Percentiles rank a stretch among this genome's conserved stretches.
phyloP scores from a whole-genome alignment of 768 basidiomycete species.

The Lactarius sp. region DNA sequence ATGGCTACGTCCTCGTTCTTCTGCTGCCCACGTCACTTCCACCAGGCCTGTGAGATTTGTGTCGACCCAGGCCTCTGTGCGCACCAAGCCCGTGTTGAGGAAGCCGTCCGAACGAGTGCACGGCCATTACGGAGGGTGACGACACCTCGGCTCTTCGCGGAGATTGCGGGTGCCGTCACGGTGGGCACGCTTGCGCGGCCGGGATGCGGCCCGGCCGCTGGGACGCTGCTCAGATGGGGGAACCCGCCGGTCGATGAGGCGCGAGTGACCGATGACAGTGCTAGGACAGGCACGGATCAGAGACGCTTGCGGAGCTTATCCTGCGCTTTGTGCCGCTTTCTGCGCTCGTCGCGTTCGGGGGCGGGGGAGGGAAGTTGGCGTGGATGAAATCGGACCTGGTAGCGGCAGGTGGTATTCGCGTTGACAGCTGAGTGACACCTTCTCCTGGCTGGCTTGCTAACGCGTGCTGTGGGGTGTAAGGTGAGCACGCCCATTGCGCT shows the following conservation, averaged over 20 bases:
- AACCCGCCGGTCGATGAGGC: slow-evolving; percentile 10
- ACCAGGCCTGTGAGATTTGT: too few relatives aligned
- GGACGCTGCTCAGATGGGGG: slow-evolving; percentile 55
- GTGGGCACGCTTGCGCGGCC: slow-evolving; percentile 58
- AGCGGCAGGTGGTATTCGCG: slow-evolving; percentile 40
- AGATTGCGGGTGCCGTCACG: slow-evolving; percentile 71
- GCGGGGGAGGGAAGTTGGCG: slow-evolving; percentile 59
- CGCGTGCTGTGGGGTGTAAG: slow-evolving; percentile 52
- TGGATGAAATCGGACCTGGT: slow-evolving; percentile 23
- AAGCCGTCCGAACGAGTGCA: too few relatives aligned
- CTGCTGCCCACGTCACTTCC: too few relatives aligned
- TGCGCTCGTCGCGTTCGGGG: slow-evolving; percentile 71
- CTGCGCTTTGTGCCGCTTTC: slow-evolving; percentile 71
- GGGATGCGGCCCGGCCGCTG: slow-evolving; percentile 36
- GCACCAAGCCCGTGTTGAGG: too few relatives aligned
- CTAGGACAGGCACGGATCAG: slow-evolving; percentile 35
- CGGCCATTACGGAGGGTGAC: too few relatives aligned
- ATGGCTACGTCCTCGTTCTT: too few relatives aligned
- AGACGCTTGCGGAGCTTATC: slow-evolving; percentile 60
- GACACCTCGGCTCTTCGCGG: too few relatives aligned
- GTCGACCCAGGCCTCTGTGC: too few relatives aligned
- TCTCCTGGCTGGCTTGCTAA: slow-evolving; percentile 68
- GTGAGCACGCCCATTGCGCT: too few relatives aligned
- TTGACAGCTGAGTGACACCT: slow-evolving; percentile 82
- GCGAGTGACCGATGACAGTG: slow-evolving; percentile 14